Conservation (phyloP, 805 yeast genomes). For the Myxozyma nipponensis region DNA sequence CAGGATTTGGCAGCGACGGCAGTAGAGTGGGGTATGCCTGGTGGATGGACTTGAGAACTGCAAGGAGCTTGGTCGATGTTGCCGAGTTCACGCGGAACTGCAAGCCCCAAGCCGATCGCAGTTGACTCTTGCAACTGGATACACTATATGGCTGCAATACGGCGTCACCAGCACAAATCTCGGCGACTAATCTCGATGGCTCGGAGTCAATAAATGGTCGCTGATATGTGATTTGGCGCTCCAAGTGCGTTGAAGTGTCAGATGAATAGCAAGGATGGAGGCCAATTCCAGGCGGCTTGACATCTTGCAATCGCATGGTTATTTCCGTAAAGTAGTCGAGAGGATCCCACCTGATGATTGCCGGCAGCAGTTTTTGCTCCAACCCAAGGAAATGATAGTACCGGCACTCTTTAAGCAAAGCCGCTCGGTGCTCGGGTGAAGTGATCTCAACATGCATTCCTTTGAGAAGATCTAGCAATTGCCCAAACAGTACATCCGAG, state of each 20-base stretch:
- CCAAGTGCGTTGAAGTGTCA: neutral
- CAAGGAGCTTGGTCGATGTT: constrained; percentile 7
- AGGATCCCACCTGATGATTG: constrained; percentile 51
- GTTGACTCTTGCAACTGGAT: neutral
- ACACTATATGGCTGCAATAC: constrained; percentile 14
- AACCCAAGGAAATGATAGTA: constrained; percentile 73
- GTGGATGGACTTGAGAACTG: constrained; percentile 4
- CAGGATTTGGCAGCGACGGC: neutral
- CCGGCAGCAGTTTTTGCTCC: constrained; percentile 65
- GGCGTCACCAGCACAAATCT: constrained; percentile 8
- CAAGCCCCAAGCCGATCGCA: constrained; percentile 9
- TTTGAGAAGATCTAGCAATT: constrained; percentile 51
- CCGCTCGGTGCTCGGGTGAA: constrained; percentile 52
- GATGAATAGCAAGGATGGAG: neutral
- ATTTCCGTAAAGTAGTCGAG: constrained; percentile 54
- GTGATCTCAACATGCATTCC: constrained; percentile 51
- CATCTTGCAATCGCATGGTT: constrained; percentile 46
- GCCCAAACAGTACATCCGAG: constrained; percentile 52
- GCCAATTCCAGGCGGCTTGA: constrained; percentile 33
- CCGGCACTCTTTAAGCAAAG: constrained; percentile 63
- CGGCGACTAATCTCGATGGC: constrained; percentile 14
- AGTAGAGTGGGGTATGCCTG: neutral
- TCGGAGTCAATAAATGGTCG: constrained; percentile 24
- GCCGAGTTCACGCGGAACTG: constrained; percentile 3
- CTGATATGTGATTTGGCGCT: constrained; percentile 12